These are phyloP conservation scores for Pichia sorboxylosa DNA, from an alignment of 1,139 yeast species.

Conservation along the genomic window DNA sequence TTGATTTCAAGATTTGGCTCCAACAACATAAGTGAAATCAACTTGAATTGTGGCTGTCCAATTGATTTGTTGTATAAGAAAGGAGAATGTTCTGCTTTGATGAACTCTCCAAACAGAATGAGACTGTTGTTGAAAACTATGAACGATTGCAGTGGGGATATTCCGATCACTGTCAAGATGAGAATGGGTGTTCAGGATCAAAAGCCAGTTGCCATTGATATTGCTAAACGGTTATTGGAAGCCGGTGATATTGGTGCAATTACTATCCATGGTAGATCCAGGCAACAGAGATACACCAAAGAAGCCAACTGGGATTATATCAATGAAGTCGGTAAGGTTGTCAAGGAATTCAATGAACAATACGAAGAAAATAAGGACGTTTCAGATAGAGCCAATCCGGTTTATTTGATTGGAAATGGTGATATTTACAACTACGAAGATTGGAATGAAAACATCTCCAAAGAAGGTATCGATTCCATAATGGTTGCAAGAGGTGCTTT, in stretches of 20 bases:
- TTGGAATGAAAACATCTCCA: constrained; percentile 68
- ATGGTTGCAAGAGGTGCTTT: constrained; percentile 98
- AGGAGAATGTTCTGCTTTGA: constrained; percentile 91
- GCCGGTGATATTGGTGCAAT: constrained; percentile 74
- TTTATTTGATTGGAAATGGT: constrained; percentile 78
- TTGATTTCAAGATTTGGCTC: constrained; percentile 43
- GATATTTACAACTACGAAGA: constrained; percentile 81
- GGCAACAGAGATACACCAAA: constrained; percentile 88
- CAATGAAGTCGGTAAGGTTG: constrained; percentile 56
- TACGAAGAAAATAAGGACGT: constrained; percentile 45
- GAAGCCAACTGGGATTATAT: constrained; percentile 93
- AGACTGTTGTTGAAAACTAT: constrained; percentile 72
- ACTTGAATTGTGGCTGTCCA: constrained; percentile 94
- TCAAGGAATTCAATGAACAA: constrained; percentile 46
- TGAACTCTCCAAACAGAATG: constrained; percentile 81
- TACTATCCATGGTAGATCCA: constrained; percentile 89
- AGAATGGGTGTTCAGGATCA: constrained; percentile 84
- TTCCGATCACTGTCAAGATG: constrained; percentile 84
- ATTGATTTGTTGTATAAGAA: constrained; percentile 82
- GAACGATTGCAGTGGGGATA: constrained; percentile 79
- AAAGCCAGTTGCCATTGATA: constrained; percentile 71
- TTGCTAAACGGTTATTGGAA: constrained; percentile 53
- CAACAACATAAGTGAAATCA: constrained; percentile 58
- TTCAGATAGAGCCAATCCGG: constrained; percentile 37
- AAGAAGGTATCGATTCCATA: constrained; percentile 74